Conservation (phyloP, 1,284 basidiomycete genomes). For the Athelia psychrophila region DNA sequence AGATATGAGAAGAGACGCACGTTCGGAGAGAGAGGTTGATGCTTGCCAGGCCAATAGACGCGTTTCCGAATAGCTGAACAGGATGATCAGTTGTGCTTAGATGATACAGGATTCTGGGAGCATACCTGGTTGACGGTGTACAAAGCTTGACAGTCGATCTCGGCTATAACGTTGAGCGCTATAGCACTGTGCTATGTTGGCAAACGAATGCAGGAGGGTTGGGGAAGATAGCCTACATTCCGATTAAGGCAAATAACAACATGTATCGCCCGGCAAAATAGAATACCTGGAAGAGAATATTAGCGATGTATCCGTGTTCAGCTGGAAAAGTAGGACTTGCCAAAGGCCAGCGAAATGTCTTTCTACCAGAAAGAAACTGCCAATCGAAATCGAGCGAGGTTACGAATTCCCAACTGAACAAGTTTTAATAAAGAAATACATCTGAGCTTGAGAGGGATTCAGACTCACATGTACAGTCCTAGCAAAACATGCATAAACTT, state of each 20-base stretch:
- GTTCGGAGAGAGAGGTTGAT: slow-evolving; percentile 79
- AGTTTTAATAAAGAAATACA: too few species aligned
- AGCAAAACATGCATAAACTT: slow-evolving; percentile 67
- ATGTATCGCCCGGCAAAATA: slow-evolving; percentile 75
- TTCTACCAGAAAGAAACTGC: slow-evolving; percentile 38
- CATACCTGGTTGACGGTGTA: slow-evolving; percentile 65
- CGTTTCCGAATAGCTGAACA: slow-evolving; percentile 47
- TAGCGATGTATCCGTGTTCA: neutral
- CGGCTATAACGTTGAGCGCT: slow-evolving; percentile 52
- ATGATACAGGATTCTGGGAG: too few species aligned
- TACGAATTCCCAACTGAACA: slow-evolving; percentile 57
- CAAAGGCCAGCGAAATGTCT: slow-evolving; percentile 28
- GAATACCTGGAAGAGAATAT: slow-evolving; percentile 40
- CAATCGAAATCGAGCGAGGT: slow-evolving; percentile 69
- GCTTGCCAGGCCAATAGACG: slow-evolving; percentile 71
- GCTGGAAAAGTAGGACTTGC: slow-evolving; percentile 7
- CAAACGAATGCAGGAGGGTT: too few species aligned
- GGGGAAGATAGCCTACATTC: slow-evolving; percentile 49
- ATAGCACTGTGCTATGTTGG: slow-evolving; percentile 37
- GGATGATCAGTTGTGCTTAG: too few species aligned
- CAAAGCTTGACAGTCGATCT: slow-evolving; percentile 62
- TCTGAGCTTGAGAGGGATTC: too few species aligned
- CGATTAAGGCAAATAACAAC: slow-evolving; percentile 64
- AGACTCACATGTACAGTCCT: slow-evolving; percentile 53
- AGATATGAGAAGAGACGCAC: slow-evolving; percentile 34